Percentiles rank a stretch among this genome's conserved stretches.
Conservation (phyloP, 2,329 filamentous ascomycete genomes). For the Fusarium napiforme region DNA sequence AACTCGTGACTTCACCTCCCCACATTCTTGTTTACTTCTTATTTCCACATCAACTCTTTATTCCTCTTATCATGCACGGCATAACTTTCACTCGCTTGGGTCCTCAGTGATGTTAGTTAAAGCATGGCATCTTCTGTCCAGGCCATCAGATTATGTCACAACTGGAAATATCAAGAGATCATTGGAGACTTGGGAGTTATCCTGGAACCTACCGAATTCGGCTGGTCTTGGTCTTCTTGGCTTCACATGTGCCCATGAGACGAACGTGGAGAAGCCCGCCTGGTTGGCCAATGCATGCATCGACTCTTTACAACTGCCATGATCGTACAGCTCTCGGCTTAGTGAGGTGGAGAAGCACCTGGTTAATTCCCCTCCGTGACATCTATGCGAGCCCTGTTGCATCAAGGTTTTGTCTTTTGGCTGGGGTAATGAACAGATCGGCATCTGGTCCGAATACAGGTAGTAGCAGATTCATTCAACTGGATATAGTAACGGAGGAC, state of each 20-base stretch:
- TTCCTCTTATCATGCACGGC: not conserved
- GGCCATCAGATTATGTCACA: not conserved
- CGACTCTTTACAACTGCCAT: not conserved
- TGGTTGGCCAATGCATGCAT: slow-evolving; percentile 27
- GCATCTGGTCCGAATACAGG: not conserved
- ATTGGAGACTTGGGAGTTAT: not conserved
- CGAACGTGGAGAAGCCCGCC: not conserved
- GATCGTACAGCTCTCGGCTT: not conserved
- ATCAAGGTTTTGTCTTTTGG: not conserved
- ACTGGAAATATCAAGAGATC: not conserved
- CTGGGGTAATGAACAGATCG: not conserved
- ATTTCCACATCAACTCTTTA: slow-evolving; percentile 3
- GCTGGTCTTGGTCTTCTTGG: not conserved
- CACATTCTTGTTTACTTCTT: slow-evolving; percentile 12
- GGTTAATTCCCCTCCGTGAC: not conserved
- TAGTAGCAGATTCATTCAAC: not conserved
- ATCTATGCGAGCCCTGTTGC: not conserved
- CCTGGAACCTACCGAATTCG: not conserved
- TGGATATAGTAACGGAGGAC: not conserved
- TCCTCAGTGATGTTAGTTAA: not conserved
- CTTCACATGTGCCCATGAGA: not conserved
- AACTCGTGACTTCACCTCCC: slow-evolving; percentile 27
- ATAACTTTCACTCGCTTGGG: not conserved
- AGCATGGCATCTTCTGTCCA: not conserved
- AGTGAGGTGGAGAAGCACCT: slow-evolving; percentile 13